These are phyloP conservation scores for Lasiodiplodia sp. DNA, from an alignment of 2,329 filamentous ascomycete genomes.

Conservation along the genomic window DNA sequence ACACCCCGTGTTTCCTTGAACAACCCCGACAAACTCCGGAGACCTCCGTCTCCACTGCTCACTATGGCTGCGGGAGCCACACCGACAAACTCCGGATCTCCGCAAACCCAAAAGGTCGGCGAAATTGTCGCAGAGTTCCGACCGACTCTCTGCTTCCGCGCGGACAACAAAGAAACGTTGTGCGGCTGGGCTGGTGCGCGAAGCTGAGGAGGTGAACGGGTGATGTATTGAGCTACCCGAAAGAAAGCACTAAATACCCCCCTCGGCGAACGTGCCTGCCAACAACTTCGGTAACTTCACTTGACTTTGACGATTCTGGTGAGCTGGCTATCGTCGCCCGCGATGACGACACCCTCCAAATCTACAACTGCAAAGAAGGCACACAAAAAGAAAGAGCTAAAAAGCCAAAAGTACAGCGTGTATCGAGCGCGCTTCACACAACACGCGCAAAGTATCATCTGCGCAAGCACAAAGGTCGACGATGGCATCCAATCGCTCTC, in stretches of 20 bases:
- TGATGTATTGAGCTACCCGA: no score
- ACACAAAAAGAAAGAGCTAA: conserved; percentile 83
- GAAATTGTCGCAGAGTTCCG: no score
- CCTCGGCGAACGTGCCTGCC: no score
- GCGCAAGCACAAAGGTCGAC: conserved; percentile 95
- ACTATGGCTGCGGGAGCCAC: conserved; percentile 45
- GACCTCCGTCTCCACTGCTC: background rate
- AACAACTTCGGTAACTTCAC: conserved; percentile 69
- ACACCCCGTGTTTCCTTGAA: no score
- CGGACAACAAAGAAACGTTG: no score
- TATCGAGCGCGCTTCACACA: conserved; percentile 96
- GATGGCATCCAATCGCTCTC: conserved; percentile 86
- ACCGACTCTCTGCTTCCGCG: no score
- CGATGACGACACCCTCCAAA: conserved; percentile 92
- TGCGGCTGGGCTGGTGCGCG: no score
- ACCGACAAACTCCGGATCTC: conserved; percentile 33
- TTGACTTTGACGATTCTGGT: conserved; percentile 96
- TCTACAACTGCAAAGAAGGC: conserved; percentile 93
- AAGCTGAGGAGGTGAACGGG: no score
- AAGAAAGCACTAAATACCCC: no score
- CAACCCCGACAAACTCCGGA: no score
- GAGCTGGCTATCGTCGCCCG: conserved; percentile 90
- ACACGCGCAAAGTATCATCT: conserved; percentile 87
- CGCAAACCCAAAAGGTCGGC: no score
- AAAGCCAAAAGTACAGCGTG: conserved; percentile 96